phyloP scores from a whole-genome alignment of 208 protist species.

The Phytomonas sp. region DNA sequence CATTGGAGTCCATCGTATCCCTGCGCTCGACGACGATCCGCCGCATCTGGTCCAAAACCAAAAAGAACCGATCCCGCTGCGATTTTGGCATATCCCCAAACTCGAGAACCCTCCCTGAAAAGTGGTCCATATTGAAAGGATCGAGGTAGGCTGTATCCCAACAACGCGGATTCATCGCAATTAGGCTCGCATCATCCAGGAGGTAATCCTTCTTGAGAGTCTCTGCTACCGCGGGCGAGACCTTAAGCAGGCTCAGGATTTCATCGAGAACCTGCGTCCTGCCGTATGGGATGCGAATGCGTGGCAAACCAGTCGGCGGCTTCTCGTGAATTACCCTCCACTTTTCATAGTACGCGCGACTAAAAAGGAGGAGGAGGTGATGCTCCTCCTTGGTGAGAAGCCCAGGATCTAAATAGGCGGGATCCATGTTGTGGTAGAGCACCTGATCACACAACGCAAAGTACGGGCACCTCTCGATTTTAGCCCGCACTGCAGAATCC shows the following conservation, averaged over 20 bases:
- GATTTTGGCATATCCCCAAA: constrained; percentile 53
- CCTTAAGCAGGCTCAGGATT: constrained; percentile 51
- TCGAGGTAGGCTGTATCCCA: constrained; percentile 73
- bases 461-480: constrained; percentile 72
- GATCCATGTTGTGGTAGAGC: constrained; percentile 86
- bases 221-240: constrained; percentile 22
- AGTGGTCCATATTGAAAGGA: constrained; percentile 73
- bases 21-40: constrained; percentile 62
- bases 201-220: constrained; percentile 72
- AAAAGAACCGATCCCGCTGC: constrained; percentile 44
- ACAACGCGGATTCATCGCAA: constrained; percentile 70
- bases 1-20: constrained; percentile 19
- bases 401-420: constrained; percentile 71
- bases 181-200: constrained; percentile 67
- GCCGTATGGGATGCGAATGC: constrained; percentile 66
- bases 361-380: constrained; percentile 76
- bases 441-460: constrained; percentile 86
- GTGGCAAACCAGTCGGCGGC: constrained; percentile 37
- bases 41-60: constrained; percentile 72
- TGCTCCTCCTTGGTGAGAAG: constrained; percentile 77
- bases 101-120: constrained; percentile 83
- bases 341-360: constrained; percentile 84
- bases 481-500: constrained; percentile 37
- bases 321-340: constrained; percentile 52
- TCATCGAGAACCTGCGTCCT: constrained; percentile 42